A percentile compares a stretch with the other conserved stretches of the same genome.
Evolutionary conservation across 1,284 basidiomycete genomes (phyloP).

Genomic region (Malassezia slooffiae): DNA sequence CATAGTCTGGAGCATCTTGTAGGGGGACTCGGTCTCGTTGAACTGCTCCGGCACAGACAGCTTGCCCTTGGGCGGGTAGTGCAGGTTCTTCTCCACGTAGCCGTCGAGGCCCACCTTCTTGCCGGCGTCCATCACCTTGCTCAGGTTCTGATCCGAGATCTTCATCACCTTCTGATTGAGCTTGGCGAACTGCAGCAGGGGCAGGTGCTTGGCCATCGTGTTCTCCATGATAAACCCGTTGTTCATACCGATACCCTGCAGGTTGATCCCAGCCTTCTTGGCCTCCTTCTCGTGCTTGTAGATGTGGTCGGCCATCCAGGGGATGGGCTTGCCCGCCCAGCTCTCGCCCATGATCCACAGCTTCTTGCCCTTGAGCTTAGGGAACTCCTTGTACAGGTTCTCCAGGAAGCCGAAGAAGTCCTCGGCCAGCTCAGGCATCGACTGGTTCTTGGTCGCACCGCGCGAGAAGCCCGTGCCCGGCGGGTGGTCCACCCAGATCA

Average conservation of each 20-base stretch:
- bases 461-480: slow-evolving; percentile 70
- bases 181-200: slow-evolving; percentile 18
- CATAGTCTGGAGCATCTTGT: slow-evolving; percentile 2
- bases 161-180: slow-evolving; percentile 7
- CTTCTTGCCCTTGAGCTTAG: slow-evolving; percentile 19
- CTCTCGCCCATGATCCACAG: slow-evolving; percentile 50
- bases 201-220: slow-evolving; percentile 22
- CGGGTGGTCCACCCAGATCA: slow-evolving; percentile 74
- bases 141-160: slow-evolving; percentile 16
- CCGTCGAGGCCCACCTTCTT: slow-evolving; percentile 23
- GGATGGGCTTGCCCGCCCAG: slow-evolving; percentile 92
- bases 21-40: slow-evolving; percentile 4
- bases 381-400: slow-evolving; percentile 28
- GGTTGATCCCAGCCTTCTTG: slow-evolving; percentile 20
- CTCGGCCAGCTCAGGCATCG: slow-evolving; percentile 42
- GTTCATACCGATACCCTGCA: slow-evolving; percentile 34
- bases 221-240: slow-evolving; percentile 31
- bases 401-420: slow-evolving; percentile 43
- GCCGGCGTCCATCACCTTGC: slow-evolving; percentile 19
- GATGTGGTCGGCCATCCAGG: slow-evolving; percentile 57
- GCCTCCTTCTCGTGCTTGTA: slow-evolving; percentile 19
- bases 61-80: slow-evolving; percentile 30
- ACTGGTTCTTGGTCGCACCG: slow-evolving; percentile 57
- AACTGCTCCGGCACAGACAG: slow-evolving; percentile 13
- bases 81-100: slow-evolving; percentile 28